phyloP scores from a whole-genome alignment of 306 rosid species.

The Rosa chinensis region DNA sequence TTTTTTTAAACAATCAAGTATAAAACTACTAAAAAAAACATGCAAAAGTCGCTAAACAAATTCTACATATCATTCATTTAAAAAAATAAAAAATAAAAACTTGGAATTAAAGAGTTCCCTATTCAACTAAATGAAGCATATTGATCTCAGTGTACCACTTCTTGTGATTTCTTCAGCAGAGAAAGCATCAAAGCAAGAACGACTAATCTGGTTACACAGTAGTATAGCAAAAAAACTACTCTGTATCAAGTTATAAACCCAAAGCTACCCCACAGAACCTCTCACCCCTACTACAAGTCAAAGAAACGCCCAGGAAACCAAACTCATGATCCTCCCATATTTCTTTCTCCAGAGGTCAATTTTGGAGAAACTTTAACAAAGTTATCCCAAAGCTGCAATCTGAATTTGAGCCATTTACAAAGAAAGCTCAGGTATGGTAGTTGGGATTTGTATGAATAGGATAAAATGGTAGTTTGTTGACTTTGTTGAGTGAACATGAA shows the following conservation, averaged over 20 bases:
- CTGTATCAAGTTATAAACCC: slow-evolving; percentile 1
- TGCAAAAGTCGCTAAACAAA: not conserved
- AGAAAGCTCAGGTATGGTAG: not conserved
- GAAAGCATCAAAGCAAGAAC: not conserved
- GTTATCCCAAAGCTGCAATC: not conserved
- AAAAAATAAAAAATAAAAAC: not conserved
- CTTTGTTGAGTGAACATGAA: not conserved
- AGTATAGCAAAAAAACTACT: not conserved
- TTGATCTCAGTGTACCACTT: not conserved
- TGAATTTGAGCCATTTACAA: not conserved
- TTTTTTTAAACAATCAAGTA: not conserved
- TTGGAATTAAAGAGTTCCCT: not conserved
- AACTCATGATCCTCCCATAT: not conserved
- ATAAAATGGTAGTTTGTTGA: not conserved
- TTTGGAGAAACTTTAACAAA: not conserved
- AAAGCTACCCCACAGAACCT: not conserved
- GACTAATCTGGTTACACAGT: not conserved
- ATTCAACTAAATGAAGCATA: not conserved
- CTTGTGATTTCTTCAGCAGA: not conserved
- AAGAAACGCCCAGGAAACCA: not conserved
- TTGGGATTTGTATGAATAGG: not conserved
- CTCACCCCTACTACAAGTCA: not conserved
- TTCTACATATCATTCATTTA: not conserved
- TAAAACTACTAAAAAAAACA: not conserved
- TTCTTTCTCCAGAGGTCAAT: not conserved